Base-by-base conservation (phyloP, 1,284 basidiomycete species). In the Melampsora larici-populina region DNA sequence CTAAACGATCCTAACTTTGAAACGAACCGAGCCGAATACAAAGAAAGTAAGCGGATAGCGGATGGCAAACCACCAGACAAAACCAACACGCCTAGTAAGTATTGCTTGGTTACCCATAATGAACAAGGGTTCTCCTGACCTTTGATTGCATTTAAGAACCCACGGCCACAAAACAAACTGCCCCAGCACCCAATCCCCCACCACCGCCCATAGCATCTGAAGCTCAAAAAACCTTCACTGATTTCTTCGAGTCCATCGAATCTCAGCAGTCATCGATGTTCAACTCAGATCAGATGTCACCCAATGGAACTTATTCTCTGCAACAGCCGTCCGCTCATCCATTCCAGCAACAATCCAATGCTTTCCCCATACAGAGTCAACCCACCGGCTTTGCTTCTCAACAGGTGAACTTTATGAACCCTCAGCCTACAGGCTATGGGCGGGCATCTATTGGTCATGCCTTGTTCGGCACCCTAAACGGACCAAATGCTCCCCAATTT, bases 1-100 rank as follows among this genome's bases (percentile, higher is more conserved):
- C 87, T 98, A 60, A 90, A 93, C 79, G 94, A 97, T 84, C 92
- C 94, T 21, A 94, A 94, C 84, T 99, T 98, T 83, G 96, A 98
- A 84, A 89, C 93, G 84, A 97, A 97, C 83, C 87, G 96, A 74
- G 86, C 91, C 24, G 95, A 98, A 82, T 97, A 99, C 86, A 93
- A 89, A 85, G 87, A 90, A 58, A 94, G 90, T 83, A 93, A 93
- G 84, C 88, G 88, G n/a, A 87, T 89, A 7, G 88, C 89, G 0
- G 92, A 94, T 79, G 87, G 87, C 33, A 86, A 84, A 79, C 83
- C 85, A 11, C 82, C 82, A 21, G 83, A 83, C 58, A 66, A 80
- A 26, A 72, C 80, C 49, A 51, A 80, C 79, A 82, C 82, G 72
- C 82, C 82, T 70, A 80, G 84, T 82, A 65, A 75, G 81, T 80